Percentiles rank a stretch among this genome's conserved stretches.
Evolutionary conservation across 441 rosid genomes (phyloP).

Genomic region (Gossypium davidsonii): DNA sequence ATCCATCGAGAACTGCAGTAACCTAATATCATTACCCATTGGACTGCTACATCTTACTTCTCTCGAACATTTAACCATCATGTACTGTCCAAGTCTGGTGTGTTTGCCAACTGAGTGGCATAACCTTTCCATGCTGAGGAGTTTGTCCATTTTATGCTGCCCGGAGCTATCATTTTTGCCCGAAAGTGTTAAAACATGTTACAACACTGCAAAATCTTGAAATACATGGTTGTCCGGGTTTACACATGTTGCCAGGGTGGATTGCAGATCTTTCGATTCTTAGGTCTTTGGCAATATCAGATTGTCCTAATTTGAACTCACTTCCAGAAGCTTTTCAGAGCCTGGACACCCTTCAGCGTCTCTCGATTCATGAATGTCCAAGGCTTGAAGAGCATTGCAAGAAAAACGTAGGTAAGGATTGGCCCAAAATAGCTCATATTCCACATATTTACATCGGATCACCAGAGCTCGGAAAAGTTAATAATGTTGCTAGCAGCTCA

Average conservation of each 20-base stretch:
- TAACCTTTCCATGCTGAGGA: slow-evolving; percentile 3
- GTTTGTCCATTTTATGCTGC: slow-evolving; percentile 14
- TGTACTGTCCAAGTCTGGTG: slow-evolving; percentile 21
- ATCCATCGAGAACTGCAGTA: slow-evolving; percentile 19
- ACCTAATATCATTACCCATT: background rate
- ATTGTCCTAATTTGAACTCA: background rate
- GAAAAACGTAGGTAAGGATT: slow-evolving; percentile 4
- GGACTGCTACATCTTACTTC: slow-evolving; percentile 12
- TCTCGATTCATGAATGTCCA: slow-evolving; percentile 23
- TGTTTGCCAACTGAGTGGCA: slow-evolving; percentile 8
- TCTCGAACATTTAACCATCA: slow-evolving; percentile 19
- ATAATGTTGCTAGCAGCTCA: slow-evolving; percentile 3
- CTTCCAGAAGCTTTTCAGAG: slow-evolving; percentile 14
- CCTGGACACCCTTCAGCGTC: slow-evolving; percentile 15
- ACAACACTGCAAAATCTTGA: slow-evolving; percentile 14
- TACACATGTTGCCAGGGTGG: slow-evolving; percentile 8
- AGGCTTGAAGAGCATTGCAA: slow-evolving; percentile 12
- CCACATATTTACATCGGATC: slow-evolving; percentile 13
- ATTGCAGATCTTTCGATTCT: background rate
- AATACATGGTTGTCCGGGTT: slow-evolving; percentile 13
- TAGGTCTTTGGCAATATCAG: slow-evolving; percentile 9
- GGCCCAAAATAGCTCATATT: slow-evolving; percentile 21
- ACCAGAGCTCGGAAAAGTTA: background rate
- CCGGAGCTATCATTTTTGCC: slow-evolving; percentile 20
- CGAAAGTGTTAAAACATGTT: slow-evolving; percentile 19